phyloP scores from a whole-genome alignment of 345 rosid species.

The Citrus unshiu region DNA sequence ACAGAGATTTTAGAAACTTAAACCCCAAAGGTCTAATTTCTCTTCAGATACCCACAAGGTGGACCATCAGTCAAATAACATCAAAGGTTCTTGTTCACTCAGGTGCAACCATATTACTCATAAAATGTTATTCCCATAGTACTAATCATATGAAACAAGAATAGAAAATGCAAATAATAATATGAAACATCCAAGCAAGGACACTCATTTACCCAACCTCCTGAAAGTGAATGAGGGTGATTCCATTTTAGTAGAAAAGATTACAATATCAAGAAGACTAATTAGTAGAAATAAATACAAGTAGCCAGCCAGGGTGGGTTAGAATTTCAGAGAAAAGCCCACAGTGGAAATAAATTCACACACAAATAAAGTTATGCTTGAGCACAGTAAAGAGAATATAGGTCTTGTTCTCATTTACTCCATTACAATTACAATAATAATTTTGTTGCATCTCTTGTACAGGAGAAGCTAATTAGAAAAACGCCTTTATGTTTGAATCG shows the following conservation, averaged over 20 bases:
- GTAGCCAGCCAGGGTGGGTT: not conserved
- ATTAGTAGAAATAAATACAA: not conserved
- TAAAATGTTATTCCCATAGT: not conserved
- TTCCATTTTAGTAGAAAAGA: not conserved
- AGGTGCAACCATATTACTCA: not conserved
- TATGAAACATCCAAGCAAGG: not conserved
- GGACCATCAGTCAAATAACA: not conserved
- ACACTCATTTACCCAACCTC: not conserved
- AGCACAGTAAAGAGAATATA: not conserved
- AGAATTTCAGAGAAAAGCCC: not conserved
- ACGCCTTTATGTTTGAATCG: too few relatives aligned
- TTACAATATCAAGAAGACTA: not conserved
- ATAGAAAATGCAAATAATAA: not conserved
- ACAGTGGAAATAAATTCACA: not conserved
- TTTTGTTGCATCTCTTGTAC: too few relatives aligned
- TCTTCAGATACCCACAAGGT: too few relatives aligned
- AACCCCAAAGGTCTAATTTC: not conserved
- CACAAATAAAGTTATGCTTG: not conserved
- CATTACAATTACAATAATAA: too few relatives aligned
- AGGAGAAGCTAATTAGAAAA: too few relatives aligned
- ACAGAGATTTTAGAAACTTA: not conserved
- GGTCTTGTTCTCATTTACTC: not conserved
- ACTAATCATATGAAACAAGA: not conserved
- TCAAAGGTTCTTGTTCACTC: not conserved
- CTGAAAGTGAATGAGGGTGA: not conserved